Conservation (phyloP, 129 eudicot genomes). For the Centella asiatica region DNA sequence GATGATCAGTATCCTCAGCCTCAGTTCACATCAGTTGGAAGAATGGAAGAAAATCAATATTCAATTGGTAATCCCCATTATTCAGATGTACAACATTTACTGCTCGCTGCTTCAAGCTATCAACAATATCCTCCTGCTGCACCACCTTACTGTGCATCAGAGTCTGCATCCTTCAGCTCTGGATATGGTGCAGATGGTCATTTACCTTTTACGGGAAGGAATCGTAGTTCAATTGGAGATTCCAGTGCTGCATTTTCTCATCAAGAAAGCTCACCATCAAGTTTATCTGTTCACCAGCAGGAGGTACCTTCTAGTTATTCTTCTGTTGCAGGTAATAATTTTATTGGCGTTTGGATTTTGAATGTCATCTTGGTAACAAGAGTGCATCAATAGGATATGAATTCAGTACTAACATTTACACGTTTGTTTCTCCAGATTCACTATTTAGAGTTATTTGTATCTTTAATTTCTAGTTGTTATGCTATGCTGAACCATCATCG, state of each 20-base stretch:
- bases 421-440: background rate
- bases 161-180: slow-evolving; percentile 41
- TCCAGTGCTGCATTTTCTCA: slow-evolving; percentile 45
- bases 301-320: slow-evolving; percentile 99
- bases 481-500: background rate
- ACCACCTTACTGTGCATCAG: slow-evolving; percentile 42
- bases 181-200: slow-evolving; percentile 50
- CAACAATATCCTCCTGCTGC: slow-evolving; percentile 46
- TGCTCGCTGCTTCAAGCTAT: slow-evolving; percentile 44
- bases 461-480: background rate
- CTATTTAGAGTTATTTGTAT: background rate
- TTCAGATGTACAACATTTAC: slow-evolving; percentile 40
- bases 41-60: slow-evolving; percentile 61
- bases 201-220: slow-evolving; percentile 51
- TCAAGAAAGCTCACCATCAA: slow-evolving; percentile 45
- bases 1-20: slow-evolving; percentile 57
- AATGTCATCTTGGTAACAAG: slow-evolving; percentile 43
- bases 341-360: slow-evolving; percentile 40
- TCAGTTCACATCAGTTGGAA: slow-evolving; percentile 31
- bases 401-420: slow-evolving; percentile 8
- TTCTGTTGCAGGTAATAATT: slow-evolving; percentile 96
- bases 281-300: slow-evolving; percentile 78
- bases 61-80: slow-evolving; percentile 43
- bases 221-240: slow-evolving; percentile 50
- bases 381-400: slow-evolving; percentile 23